Evolutionary conservation across 2,329 filamentous ascomycete species (phyloP), one percentile per base, ranked within the genome.

Genomic region (Tympanopsis confertula): DNA sequence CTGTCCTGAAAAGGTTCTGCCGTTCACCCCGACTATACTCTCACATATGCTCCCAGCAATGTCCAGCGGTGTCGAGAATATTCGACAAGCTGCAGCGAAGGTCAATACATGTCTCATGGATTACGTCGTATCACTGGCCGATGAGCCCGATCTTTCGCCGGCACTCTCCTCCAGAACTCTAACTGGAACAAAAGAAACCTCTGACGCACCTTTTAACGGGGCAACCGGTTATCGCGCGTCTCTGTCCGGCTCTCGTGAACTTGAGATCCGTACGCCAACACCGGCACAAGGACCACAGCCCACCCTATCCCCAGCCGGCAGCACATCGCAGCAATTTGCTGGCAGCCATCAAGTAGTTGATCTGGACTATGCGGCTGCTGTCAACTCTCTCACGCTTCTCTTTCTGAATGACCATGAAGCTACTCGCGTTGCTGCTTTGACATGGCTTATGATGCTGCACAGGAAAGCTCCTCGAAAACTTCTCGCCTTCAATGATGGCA

Each of bases 371-470:
- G 86, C 88, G 24, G 87, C 87, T 14, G 88, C 91, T 4, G 91
- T 98, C 36, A 93, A 82, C 57, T 91, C 89, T 5, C 70, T 98
- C 29, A 98, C 89, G 0, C 62, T 96, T 5, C 77, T 98, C 38
- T 96, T 98, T 51, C 65, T 98, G 37, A 95, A 98, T 51, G 89
- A 98, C 50, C 87, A 96, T 52, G 91, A 98, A 62, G 87, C 86
- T 19, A 96, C 91, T 2, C 78, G 91, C 42, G 88, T 96, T 19
- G 89, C 88, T 24, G 87, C 91, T 13, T 66, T 98, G 43, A 89
- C 85, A 5, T 98, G 91, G 91, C 71, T 98, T 40, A 91, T 96
- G 41, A 96, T 96, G 89, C 70, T 98, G 29, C 91, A 98, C 56
- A 78, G 86, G 45, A 96, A 95, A 64, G 89, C 91, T 3, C 91